Conservation (phyloP, 768 basidiomycete genomes). For the Lactarius hatsudake region DNA sequence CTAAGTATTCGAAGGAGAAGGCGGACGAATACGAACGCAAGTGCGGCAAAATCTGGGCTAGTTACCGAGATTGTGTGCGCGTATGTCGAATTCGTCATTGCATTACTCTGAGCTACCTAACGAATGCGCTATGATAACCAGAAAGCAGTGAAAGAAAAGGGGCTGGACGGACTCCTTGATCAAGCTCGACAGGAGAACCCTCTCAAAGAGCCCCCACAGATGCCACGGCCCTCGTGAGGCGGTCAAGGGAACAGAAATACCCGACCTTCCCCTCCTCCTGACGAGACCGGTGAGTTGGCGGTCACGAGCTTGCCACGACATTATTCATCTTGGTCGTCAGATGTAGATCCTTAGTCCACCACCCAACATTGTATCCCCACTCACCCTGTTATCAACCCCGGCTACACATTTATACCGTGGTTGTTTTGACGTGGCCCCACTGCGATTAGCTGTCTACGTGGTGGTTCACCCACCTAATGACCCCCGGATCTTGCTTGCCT, state of each 20-base stretch:
- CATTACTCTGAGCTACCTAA: background rate
- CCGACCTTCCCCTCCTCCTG: too few relatives aligned
- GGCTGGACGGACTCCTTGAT: constrained; percentile 68
- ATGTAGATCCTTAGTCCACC: background rate
- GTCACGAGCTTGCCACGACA: background rate
- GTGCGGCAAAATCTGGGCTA: constrained; percentile 80
- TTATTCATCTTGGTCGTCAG: background rate
- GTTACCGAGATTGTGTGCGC: constrained; percentile 80
- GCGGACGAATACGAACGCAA: constrained; percentile 84
- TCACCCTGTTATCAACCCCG: background rate
- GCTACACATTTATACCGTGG: background rate
- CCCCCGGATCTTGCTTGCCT: background rate
- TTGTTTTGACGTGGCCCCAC: background rate
- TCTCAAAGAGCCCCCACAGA: constrained; percentile 55
- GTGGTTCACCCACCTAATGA: background rate
- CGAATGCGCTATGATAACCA: constrained; percentile 32
- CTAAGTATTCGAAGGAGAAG: constrained; percentile 68
- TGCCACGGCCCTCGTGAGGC: constrained; percentile 30
- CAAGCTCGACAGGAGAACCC: constrained; percentile 53
- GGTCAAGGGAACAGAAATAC: background rate
- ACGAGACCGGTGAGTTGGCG: background rate
- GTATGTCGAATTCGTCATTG: constrained; percentile 44
- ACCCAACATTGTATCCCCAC: background rate
- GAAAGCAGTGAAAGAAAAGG: constrained; percentile 79
- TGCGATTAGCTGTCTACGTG: background rate